These are phyloP conservation scores for Fusarium caatingaense DNA, from an alignment of 2,329 filamentous ascomycete genomes.

Conservation along the genomic window DNA sequence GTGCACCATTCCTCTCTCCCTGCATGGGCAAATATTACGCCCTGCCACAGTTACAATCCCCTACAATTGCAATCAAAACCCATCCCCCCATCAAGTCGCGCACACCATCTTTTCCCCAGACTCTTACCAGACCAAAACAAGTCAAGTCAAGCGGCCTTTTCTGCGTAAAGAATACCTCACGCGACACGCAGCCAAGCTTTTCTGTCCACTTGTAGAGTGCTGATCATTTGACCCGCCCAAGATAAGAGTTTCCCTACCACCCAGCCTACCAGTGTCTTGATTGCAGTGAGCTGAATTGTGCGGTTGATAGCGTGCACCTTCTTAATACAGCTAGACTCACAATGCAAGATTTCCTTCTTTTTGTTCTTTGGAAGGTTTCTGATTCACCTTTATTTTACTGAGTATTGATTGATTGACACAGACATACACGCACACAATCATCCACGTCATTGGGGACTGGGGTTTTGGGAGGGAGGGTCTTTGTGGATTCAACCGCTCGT, in stretches of 20 bases:
- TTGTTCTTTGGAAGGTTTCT: constrained; percentile 7
- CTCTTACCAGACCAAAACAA: constrained; percentile 1
- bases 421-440: not conserved
- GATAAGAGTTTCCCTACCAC: not conserved
- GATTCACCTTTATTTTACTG: not conserved
- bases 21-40: not conserved
- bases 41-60: not conserved
- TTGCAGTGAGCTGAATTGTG: not conserved
- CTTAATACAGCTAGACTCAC: not conserved
- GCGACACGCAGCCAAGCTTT: constrained; percentile 2
- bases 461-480: not conserved
- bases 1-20: not conserved
- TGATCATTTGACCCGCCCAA: constrained; percentile 3
- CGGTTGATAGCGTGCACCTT: not conserved
- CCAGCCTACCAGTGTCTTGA: no score
- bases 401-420: not conserved
- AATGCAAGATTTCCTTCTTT: not conserved
- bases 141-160: not conserved
- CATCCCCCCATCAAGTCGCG: not conserved
- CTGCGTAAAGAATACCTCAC: not conserved
- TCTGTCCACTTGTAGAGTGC: not conserved
- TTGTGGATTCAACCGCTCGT: not conserved
- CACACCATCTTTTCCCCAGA: constrained; percentile 19
- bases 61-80: no score
- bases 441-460: not conserved